Evolutionary conservation across 257 asterid genomes (phyloP).

Genomic region (Euphrasia confusa): DNA sequence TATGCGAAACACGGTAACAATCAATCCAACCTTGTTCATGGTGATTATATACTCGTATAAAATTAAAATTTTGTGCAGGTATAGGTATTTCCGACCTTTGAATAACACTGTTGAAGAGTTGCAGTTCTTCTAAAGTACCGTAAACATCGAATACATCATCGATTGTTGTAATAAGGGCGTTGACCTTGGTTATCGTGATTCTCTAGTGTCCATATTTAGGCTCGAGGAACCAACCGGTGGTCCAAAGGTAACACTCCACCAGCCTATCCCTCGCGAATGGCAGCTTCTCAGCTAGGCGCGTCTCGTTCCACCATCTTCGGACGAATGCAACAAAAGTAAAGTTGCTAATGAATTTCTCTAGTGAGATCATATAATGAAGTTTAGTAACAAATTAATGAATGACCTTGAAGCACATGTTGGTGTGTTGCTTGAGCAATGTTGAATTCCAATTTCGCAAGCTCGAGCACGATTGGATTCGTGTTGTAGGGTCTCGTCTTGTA

Average conservation of each 20-base stretch:
- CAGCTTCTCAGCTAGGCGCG: conserved; percentile 35
- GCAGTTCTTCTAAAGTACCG: conserved; percentile 40
- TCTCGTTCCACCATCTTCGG: conserved; percentile 49
- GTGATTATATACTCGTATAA: too few species aligned
- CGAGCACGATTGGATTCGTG: conserved; percentile 30
- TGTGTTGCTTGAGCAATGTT: conserved; percentile 40
- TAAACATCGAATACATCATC: conserved; percentile 39
- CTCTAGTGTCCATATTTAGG: conserved; percentile 29
- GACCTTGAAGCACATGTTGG: conserved; percentile 31
- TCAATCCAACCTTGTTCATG: too few species aligned
- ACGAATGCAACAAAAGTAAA: not conserved
- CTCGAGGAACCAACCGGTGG: conserved; percentile 23
- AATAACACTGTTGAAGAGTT: conserved; percentile 31
- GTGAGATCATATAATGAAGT: not conserved
- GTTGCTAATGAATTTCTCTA: not conserved
- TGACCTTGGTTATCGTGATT: conserved; percentile 26
- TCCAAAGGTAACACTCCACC: conserved; percentile 43
- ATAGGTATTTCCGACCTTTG: conserved; percentile 26
- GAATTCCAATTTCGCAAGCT: conserved; percentile 41
- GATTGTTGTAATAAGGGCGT: conserved; percentile 24
- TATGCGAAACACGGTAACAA: conserved; percentile 5
- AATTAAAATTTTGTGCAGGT: too few species aligned
- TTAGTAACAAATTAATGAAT: not conserved
- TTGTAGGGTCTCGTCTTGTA: conserved; percentile 25
- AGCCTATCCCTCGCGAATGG: conserved; percentile 53